Conservation (phyloP, 169 alveolate genomes). For the Plasmodium billcollinsi region DNA sequence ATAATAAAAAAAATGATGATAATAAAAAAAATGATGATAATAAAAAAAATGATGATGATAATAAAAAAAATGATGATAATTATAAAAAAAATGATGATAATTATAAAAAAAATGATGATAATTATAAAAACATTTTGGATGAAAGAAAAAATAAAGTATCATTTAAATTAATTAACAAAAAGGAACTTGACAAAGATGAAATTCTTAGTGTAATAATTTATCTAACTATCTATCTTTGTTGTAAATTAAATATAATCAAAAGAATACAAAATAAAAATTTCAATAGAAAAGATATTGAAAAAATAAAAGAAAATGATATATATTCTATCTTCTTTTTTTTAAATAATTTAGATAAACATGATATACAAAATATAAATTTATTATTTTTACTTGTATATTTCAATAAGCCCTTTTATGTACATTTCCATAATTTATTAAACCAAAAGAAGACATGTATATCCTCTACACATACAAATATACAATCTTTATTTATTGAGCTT, state of each 20-base stretch:
- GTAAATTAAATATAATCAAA: constrained; percentile 43
- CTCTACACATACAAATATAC: not conserved
- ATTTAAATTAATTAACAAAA: not conserved
- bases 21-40: no score
- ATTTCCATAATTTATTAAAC: constrained; percentile 9
- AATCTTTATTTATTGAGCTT: constrained; percentile 32
- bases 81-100: no score
- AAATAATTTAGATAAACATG: constrained; percentile 51
- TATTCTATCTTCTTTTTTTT: constrained; percentile 31
- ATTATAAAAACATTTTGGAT: no score
- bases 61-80: no score
- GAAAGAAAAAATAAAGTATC: no score
- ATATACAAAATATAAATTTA: constrained; percentile 64
- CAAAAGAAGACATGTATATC: not conserved
- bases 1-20: no score
- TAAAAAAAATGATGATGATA: no score
- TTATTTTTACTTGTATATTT: constrained; percentile 40
- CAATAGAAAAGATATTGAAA: constrained; percentile 3
- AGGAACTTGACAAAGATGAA: constrained; percentile 18
- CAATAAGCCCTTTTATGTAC: constrained; percentile 9
- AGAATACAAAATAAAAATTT: constrained; percentile 46
- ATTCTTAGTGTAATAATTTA: constrained; percentile 40
- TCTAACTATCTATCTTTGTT: constrained; percentile 28
- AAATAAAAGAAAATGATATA: constrained; percentile 1
- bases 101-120: no score